phyloP scores from a whole-genome alignment of 495 filamentous ascomycete species.

The Beverwykella pulmonaria region DNA sequence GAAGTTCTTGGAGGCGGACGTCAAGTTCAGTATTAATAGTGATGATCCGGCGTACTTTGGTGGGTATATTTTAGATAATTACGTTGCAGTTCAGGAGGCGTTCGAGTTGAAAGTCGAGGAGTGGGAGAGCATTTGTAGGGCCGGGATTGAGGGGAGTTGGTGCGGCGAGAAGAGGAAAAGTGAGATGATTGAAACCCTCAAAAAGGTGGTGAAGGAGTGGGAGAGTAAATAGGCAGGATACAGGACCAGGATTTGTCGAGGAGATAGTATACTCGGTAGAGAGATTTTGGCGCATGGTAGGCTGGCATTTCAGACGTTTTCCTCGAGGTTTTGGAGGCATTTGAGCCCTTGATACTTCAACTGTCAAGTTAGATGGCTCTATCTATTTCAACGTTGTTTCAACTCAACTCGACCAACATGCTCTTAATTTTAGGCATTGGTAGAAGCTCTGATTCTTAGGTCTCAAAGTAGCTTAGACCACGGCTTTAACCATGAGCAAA shows the following conservation, averaged over 20 bases:
- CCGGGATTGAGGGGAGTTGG: constrained; percentile 66
- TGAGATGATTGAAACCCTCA: constrained; percentile 43
- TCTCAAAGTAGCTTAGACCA: no score
- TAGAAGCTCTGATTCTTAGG: no score
- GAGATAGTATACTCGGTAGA: no score
- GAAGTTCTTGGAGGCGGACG: constrained; percentile 64
- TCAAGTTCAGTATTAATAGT: constrained; percentile 47
- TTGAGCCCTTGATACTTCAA: no score
- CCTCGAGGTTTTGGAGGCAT: no score
- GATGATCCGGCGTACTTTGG: constrained; percentile 83
- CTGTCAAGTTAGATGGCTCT: no score
- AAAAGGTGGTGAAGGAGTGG: constrained; percentile 13
- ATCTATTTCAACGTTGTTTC: no score
- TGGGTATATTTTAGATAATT: constrained; percentile 74
- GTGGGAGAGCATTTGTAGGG: constrained; percentile 65
- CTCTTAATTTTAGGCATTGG: no score
- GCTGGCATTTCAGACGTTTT: no score
- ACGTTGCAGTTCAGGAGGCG: constrained; percentile 74
- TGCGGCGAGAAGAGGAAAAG: constrained; percentile 53
- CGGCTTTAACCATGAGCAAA: no score
- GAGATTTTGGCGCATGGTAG: no score
- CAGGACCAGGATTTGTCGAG: background rate
- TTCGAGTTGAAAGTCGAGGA: constrained; percentile 63
- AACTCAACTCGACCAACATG: no score
- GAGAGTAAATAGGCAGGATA: background rate